phyloP scores from a whole-genome alignment of 331 rosid species.

The Dryas integrifolia region DNA sequence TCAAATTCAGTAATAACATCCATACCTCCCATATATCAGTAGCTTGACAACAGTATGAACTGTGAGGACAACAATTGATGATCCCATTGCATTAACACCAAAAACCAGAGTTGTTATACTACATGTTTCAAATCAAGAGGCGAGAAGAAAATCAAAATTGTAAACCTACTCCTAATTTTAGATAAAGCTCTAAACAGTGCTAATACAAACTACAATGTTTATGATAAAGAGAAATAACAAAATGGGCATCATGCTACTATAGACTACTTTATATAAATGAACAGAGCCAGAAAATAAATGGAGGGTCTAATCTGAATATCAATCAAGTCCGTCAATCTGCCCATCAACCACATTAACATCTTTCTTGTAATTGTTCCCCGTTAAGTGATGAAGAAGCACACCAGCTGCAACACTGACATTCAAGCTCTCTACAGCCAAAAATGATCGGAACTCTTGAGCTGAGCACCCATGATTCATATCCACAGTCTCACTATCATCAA shows the following conservation, averaged over 20 bases:
- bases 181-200: constrained; percentile 9
- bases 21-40: background rate
- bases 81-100: background rate
- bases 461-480: constrained; percentile 36
- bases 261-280: background rate
- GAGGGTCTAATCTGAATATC: constrained; percentile 13
- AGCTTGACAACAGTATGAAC: background rate
- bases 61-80: background rate
- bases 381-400: constrained; percentile 84
- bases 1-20: background rate
- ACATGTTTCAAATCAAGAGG: background rate
- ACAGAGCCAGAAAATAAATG: background rate
- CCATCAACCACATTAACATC: constrained; percentile 23
- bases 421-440: constrained; percentile 93
- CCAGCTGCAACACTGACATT: constrained; percentile 98
- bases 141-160: background rate
- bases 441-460: constrained; percentile 60
- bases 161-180: background rate
- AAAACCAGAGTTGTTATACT: background rate
- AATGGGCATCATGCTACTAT: background rate
- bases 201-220: background rate
- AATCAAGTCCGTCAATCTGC: constrained; percentile 30
- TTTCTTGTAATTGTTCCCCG: constrained; percentile 42
- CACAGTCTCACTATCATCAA: constrained; percentile 35
- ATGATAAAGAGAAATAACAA: background rate